Base-by-base conservation (phyloP, 1,284 basidiomycete species). In the Leccinum fallax region DNA sequence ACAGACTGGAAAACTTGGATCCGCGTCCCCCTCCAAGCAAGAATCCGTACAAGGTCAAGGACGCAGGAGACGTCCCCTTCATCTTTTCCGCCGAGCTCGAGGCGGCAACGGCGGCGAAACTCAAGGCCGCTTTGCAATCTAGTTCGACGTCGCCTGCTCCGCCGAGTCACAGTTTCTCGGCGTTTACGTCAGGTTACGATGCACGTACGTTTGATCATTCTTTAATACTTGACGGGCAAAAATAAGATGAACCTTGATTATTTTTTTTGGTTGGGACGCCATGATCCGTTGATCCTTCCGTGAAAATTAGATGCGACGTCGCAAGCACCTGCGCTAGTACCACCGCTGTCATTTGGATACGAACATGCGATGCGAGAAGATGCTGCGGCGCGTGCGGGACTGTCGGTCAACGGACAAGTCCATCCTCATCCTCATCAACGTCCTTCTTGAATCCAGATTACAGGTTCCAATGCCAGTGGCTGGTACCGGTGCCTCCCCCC, bases 21-120 rank as follows among this genome's bases (percentile, higher is more conserved):
- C 3, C 62, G 5, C 67, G 71, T 16, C 34, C 40, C 2, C 53
- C 4, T 2, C 11, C 57, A 11, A 9, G 15, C 48, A 71, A 67
- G 65, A 64, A 48, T 4, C 52, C 32, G 9, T 66, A 66, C 58
- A 75, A 55, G 19, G 67, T 69, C 62, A 74, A 73, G 61, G 71
- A 73, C 40, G 73, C 74, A 0, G 71, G 71, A 0, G 71, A 75
- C 38, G 72, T 73, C 4, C 71, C 74, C 0, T 73, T 73, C n/a
- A 72, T 73, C 8, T 73, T 75, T 32, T 75, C 74, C 1, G 59
- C 72, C 1, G 72, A 73, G 21, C 64, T 74, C 4, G 71, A 74
- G 60, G 71, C 72, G 7, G 74, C 58, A 1, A 72, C 71, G 2
- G 69, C 71, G 4, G 71, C 71, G 21, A 73, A 64, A 19, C 55